phyloP scores from a whole-genome alignment of 2,329 filamentous ascomycete species.

The Trichoderma guizhouense region DNA sequence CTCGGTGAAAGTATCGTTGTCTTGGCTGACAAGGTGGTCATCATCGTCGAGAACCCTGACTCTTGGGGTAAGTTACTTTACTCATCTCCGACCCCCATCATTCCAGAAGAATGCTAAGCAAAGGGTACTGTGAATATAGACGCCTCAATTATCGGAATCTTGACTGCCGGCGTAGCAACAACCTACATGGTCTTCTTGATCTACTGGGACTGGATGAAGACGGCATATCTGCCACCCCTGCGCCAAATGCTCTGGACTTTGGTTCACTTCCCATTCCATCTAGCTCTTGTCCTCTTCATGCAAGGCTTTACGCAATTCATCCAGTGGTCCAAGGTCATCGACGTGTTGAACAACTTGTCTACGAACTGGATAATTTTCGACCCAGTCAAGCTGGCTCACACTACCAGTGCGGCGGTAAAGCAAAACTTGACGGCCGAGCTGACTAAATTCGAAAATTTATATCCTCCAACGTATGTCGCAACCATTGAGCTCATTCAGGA shows the following conservation, averaged over 20 bases:
- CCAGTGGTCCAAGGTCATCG: conserved; percentile 41
- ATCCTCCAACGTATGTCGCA: conserved; percentile 26
- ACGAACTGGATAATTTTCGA: conserved; percentile 19
- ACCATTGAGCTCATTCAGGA: conserved; percentile 23
- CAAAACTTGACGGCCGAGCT: conserved; percentile 21
- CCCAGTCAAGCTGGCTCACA: conserved; percentile 12
- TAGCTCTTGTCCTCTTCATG: conserved; percentile 60
- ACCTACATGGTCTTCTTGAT: conserved; percentile 46
- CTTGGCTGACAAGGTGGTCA: conserved; percentile 50
- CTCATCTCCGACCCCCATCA: not conserved
- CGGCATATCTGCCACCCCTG: conserved; percentile 53
- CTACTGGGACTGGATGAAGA: conserved; percentile 63
- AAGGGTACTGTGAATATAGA: conserved; percentile 14
- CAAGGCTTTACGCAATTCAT: conserved; percentile 60
- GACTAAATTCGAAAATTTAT: conserved; percentile 27
- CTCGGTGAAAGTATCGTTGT: conserved; percentile 64
- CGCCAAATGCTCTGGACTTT: conserved; percentile 58
- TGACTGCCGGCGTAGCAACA: conserved; percentile 38
- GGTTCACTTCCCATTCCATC: conserved; percentile 61
- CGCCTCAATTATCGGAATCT: conserved; percentile 38
- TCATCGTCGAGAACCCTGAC: conserved; percentile 41
- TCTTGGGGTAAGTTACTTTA: conserved; percentile 35
- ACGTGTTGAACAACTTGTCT: conserved; percentile 27
- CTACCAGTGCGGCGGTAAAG: conserved; percentile 24
- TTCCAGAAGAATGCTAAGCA: not conserved